phyloP scores from a whole-genome alignment of 768 basidiomycete genomes.

The Tylopilus subfusipes region DNA sequence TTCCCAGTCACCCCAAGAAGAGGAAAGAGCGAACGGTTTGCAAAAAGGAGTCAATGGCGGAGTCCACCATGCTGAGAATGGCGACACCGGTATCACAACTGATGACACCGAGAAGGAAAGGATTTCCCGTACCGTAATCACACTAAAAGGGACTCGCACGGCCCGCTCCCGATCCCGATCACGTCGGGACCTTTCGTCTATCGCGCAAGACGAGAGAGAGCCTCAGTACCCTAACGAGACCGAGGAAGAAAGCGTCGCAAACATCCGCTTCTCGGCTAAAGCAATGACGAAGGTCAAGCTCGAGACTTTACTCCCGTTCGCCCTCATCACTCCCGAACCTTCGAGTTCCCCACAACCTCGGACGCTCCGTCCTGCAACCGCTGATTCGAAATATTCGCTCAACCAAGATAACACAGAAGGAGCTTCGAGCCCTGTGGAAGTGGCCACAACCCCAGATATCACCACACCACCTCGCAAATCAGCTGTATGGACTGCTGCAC shows the following conservation, averaged over 20 bases:
- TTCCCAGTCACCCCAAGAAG: slow-evolving; percentile 16
- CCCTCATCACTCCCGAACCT: slow-evolving; percentile 71
- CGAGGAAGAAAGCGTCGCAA: slow-evolving; percentile 69
- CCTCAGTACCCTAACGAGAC: slow-evolving; percentile 53
- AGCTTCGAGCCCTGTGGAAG: slow-evolving; percentile 20
- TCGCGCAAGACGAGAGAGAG: slow-evolving; percentile 54
- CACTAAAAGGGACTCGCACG: slow-evolving; percentile 46
- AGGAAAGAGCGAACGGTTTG: slow-evolving; percentile 7
- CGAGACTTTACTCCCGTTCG: slow-evolving; percentile 65
- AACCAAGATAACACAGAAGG: slow-evolving; percentile 17
- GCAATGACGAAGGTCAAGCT: slow-evolving; percentile 61
- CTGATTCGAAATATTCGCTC: slow-evolving; percentile 20
- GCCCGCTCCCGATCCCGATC: slow-evolving; percentile 71
- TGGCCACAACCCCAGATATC: slow-evolving; percentile 36
- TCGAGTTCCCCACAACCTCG: slow-evolving; percentile 37
- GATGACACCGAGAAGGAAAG: slow-evolving; percentile 52
- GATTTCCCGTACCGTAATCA: slow-evolving; percentile 70
- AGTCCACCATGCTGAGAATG: slow-evolving; percentile 30
- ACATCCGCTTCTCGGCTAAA: slow-evolving; percentile 72
- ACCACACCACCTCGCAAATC: slow-evolving; percentile 38
- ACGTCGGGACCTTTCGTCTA: slow-evolving; percentile 62
- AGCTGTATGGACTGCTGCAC: slow-evolving; percentile 44
- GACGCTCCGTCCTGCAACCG: slow-evolving; percentile 9
- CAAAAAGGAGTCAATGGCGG: slow-evolving; percentile 30
- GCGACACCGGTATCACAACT: slow-evolving; percentile 28